Evolutionary conservation across 225 moss, liverwort and hornwort species (phyloP), one percentile per base, ranked within the genome.

Genomic region (Anthoceros angustus): DNA sequence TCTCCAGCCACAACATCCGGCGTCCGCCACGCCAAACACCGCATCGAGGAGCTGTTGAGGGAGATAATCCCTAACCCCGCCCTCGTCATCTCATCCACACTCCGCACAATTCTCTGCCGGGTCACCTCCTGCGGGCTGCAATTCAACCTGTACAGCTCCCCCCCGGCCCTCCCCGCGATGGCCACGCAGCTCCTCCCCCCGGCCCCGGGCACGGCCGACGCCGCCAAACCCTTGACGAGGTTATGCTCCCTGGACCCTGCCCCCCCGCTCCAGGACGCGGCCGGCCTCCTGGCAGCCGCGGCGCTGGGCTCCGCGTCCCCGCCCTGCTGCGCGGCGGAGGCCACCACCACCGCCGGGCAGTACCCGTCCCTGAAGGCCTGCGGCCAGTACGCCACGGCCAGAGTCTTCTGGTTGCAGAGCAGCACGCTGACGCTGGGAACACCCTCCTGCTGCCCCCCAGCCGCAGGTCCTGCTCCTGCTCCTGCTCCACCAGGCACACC

Each of bases 121-220:
- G 65, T 74, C 42, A 95, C 77, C 42, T 80, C 82, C 42, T 80
- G 68, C 12, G 78, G 75, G 75, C 78, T 78, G 66, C 95, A 95
- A 68, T 95, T 82, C 65, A 86, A 80, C 25, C 86, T 84, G 80
- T 82, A 88, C n/a, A 95, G 77, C 73, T 87, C 91, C 67, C 90
- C 95, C 65, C 85, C 82, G 65, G 86, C 80, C 68, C 80, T 74
- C 64, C 88, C 85, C 55, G 82, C 85, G 39, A 95, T 76, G 48
- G 80, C 84, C 60, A 91, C 85, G 70, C 85, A 95, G 49, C 26
- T 66, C 70, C 77, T 79, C 12, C 25, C 61, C 43, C 64, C 73
- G 63, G 63, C 49, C 62, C 73, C 77, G 42, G 79, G 68, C 48
- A 69, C 66, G 25, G 83, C 71, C 62, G 85, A 81, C 66, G 76